Conservation (phyloP, 257 asterid genomes). For the Ilex asprella region DNA sequence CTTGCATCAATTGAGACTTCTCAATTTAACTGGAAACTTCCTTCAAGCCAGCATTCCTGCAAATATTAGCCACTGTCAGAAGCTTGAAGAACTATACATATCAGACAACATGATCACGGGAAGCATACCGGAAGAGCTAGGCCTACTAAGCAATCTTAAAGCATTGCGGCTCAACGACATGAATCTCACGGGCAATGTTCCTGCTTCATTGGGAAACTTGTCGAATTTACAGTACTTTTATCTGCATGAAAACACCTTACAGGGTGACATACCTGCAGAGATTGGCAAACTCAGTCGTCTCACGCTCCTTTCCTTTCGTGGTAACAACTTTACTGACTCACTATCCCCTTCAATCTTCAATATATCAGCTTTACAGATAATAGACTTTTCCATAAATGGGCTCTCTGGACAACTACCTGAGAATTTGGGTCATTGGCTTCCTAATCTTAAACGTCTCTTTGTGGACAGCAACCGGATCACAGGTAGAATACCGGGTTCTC, state of each 20-base stretch:
- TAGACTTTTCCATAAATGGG: slow-evolving; percentile 23
- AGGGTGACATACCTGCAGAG: slow-evolving; percentile 27
- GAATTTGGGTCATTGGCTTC: slow-evolving; percentile 18
- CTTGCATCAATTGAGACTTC: slow-evolving; percentile 21
- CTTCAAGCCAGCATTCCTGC: slow-evolving; percentile 27
- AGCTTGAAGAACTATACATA: slow-evolving; percentile 22
- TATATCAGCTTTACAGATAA: slow-evolving; percentile 21
- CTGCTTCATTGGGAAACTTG: too few species aligned
- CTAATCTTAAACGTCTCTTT: slow-evolving; percentile 21
- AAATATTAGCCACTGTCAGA: slow-evolving; percentile 21
- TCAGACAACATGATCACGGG: slow-evolving; percentile 27
- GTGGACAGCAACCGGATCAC: slow-evolving; percentile 34
- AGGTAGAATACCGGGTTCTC: slow-evolving; percentile 26
- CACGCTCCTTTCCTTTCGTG: slow-evolving; percentile 15
- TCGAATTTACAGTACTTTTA: too few species aligned
- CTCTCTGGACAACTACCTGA: slow-evolving; percentile 29
- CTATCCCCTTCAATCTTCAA: slow-evolving; percentile 35
- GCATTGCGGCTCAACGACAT: slow-evolving; percentile 3
- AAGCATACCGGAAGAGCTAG: slow-evolving; percentile 30
- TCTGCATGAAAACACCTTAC: slow-evolving; percentile 12
- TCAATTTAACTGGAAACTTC: slow-evolving; percentile 25
- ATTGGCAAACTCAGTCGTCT: slow-evolving; percentile 23
- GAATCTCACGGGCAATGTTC: too few species aligned
- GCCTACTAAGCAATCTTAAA: slow-evolving; percentile 20
- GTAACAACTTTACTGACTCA: slow-evolving; percentile 20